Evolutionary conservation across 208 protist species (phyloP), one percentile per base, ranked within the genome.

Genomic region (Trypanosoma theileri): DNA sequence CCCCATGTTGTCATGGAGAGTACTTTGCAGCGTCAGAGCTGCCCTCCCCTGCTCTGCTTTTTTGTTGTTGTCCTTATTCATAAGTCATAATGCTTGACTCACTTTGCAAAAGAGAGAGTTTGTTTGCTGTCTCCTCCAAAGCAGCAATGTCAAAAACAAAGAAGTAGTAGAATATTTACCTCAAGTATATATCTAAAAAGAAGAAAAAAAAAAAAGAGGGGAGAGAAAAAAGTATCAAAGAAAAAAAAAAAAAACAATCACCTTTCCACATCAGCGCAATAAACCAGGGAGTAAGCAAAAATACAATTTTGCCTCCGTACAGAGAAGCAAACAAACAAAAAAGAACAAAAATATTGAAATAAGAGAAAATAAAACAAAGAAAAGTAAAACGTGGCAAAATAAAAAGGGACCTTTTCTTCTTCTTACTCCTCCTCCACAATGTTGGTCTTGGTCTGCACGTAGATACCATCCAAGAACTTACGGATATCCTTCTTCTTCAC

Each of bases 381-480:
- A 61, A 67, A 51, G 26, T 54, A 61, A 69, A 69, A 46, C 13
- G 13, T 42, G 22, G 61, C 48, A 11, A 67, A 67, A 53, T 10
- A 55, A 53, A 61, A 46, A 64, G 50, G 26, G 45, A 61, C 19
- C 51, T 40, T 48, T 61, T 41, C n/a, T 21, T 42, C 51, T 22
- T 22, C 3, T 59, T 73, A 87, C 59, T 92, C 84, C 2, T 82
- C 81, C 22, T 67, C 85, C 56, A 89, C 77, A 54, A 98, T 78
- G 83, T 90, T 88, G 59, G 91, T 92, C 85, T 98, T 98, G 57
- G 97, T 95, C 80, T 91, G 93, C 31, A 99, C 97, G 82, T 99
- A 99, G 81, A 99, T 96, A 94, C 99, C 99, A 86, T 99, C 99
- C 13, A 99, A 84, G 97, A 99, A 99, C 96, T 99, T 99, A 90